Base-by-base conservation (phyloP, 1,284 basidiomycete genomes). In the Cryptococcus sp. region DNA sequence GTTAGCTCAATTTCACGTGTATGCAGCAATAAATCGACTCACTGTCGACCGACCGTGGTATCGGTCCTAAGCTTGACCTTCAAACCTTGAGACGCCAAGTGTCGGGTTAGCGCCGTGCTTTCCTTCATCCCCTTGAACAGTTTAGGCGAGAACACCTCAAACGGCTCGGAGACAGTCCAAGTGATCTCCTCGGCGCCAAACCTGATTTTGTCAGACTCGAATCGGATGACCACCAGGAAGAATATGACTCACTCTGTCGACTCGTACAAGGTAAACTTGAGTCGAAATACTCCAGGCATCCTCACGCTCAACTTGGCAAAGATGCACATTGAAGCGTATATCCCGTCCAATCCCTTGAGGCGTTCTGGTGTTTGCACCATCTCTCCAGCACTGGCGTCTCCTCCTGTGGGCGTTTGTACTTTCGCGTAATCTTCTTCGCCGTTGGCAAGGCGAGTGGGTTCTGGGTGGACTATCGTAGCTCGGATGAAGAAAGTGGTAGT, bases 81-180 rank as follows among this genome's bases (percentile, higher is more conserved):
- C 33, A 73, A 55, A 0, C 74, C 74, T 49, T 75, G 74, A 16
- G 65, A 63, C 0, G 74, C 74, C 7, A 75, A 61, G 48, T 74
- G 72, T 4, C 72, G 57, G 0, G 74, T 75, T 10, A 75, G 52
- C 4, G 60, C 48, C 0, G 74, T 75, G 39, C 67, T 71, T 35
- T 70, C 69, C 14, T 65, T 62, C 74, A 75, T 75, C 21, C 74
- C 74, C 38, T 66, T 71, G 63, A 74, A 75, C 10, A 71, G 57
- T 48, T 75, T 75, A 7, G 74, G 74, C 18, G 72, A 74, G 47
- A 70, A 74, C 18, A 75, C 74, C 47, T 74, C 71, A 41, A 75
- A 75, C 11, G 60, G 53, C 6, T 72, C 69, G 1, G 72, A 68
- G 4, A 72, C 55, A 9, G 62, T 60, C n/a, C 60, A 52, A 0